Evolutionary conservation across 768 basidiomycete species (phyloP).

Genomic region (Pulveroboletus frians): DNA sequence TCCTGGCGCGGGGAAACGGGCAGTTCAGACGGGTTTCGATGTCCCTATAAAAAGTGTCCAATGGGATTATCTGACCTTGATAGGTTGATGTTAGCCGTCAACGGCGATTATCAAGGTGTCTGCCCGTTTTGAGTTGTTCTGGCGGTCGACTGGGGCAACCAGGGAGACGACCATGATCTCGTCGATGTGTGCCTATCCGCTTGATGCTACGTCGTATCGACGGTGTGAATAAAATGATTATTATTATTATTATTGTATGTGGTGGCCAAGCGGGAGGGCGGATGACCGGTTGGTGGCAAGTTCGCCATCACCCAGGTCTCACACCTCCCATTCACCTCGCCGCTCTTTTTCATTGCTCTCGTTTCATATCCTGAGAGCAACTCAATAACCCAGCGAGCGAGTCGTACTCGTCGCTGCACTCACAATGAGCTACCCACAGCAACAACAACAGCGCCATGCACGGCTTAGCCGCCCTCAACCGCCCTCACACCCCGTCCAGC

Average conservation of each 20-base stretch:
- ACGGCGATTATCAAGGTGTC: too few relatives aligned
- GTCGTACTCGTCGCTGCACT: neutral
- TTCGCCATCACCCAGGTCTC: constrained; percentile 4
- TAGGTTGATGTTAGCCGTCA: too few relatives aligned
- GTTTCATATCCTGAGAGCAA: neutral
- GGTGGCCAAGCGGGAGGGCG: neutral
- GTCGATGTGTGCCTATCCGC: neutral
- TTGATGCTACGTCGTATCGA: too few relatives aligned
- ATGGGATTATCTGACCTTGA: too few relatives aligned
- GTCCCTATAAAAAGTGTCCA: too few relatives aligned
- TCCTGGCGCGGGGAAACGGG: too few relatives aligned
- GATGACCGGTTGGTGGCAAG: constrained; percentile 8
- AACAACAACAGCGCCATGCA: constrained; percentile 34
- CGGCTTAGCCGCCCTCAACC: constrained; percentile 30
- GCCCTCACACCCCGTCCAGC: constrained; percentile 35
- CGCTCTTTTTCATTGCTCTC: constrained; percentile 14
- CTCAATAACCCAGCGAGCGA: constrained; percentile 1
- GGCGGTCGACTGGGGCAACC: neutral
- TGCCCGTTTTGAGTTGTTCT: constrained; percentile 2
- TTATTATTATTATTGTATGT: neutral
- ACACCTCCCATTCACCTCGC: constrained; percentile 13
- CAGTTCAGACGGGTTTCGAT: too few relatives aligned
- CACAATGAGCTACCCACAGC: constrained; percentile 38
- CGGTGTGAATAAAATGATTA: too few relatives aligned
- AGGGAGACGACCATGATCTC: neutral